Conservation (phyloP, 306 rosid species). For the Medicago arabica region DNA sequence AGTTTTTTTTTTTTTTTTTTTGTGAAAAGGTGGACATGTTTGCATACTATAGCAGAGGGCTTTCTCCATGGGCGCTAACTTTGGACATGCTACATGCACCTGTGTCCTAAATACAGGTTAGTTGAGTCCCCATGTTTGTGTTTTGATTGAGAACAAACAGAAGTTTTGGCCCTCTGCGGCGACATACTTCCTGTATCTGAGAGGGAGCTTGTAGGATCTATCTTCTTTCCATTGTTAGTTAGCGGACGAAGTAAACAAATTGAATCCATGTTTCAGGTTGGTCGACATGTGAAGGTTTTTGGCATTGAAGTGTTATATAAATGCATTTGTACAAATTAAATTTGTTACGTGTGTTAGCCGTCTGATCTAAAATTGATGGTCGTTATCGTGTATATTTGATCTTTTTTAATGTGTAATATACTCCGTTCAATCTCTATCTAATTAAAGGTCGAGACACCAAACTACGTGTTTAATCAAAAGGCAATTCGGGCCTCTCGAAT, state of each 20-base stretch:
- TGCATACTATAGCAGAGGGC: neutral
- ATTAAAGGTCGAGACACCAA: no score
- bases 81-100: neutral
- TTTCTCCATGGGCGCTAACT: slow-evolving; percentile 16
- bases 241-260: slow-evolving; percentile 12
- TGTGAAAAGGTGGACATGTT: slow-evolving; percentile 6
- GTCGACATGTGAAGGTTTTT: neutral
- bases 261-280: slow-evolving; percentile 3
- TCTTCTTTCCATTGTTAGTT: slow-evolving; percentile 8
- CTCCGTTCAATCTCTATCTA: no score
- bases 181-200: slow-evolving; percentile 8
- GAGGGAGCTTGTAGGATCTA: slow-evolving; percentile 26
- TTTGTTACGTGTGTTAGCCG: neutral
- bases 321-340: neutral
- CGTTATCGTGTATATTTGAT: no score
- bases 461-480: no score
- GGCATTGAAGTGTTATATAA: neutral
- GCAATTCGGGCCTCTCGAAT: no score
- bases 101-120: slow-evolving; percentile 6
- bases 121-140: neutral
- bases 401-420: no score
- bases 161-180: neutral
- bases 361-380: no score
- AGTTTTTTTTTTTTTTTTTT: slow-evolving; percentile 9
- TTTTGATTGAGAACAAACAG: slow-evolving; percentile 30